These are phyloP conservation scores for Aspergillus tanneri DNA, from an alignment of 2,329 filamentous ascomycete species.

Conservation along the genomic window DNA sequence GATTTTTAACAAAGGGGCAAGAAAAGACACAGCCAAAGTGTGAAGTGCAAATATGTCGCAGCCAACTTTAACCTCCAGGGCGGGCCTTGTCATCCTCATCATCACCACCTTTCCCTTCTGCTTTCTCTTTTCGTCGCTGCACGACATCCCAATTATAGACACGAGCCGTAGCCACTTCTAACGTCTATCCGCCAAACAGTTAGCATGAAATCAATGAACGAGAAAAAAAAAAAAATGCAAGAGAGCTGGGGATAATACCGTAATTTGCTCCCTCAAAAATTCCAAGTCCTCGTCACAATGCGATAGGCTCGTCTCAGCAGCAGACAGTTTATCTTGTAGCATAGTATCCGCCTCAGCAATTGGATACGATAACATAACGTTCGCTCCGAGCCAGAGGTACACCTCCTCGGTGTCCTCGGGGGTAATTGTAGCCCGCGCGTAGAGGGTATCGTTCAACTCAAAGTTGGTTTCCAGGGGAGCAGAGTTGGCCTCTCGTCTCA, in stretches of 20 bases:
- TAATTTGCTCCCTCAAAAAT: constrained; percentile 94
- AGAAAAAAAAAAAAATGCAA: background rate
- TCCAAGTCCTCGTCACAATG: constrained; percentile 96
- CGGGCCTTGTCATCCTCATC: constrained; percentile 41
- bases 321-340: constrained; percentile 71
- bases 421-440: constrained; percentile 79
- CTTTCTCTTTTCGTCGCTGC: constrained; percentile 88
- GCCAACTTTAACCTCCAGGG: constrained; percentile 1
- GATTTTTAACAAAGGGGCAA: background rate
- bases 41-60: background rate
- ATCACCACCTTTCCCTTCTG: constrained; percentile 47
- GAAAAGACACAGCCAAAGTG: constrained; percentile 1
- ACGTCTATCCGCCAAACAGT: constrained; percentile 60
- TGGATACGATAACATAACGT: constrained; percentile 96
- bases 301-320: constrained; percentile 74
- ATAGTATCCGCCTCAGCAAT: constrained; percentile 81
- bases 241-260: constrained; percentile 69
- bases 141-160: constrained; percentile 99
- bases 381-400: constrained; percentile 96
- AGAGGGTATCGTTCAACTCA: constrained; percentile 94
- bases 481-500: constrained; percentile 63
- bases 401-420: constrained; percentile 75
- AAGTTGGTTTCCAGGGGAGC: constrained; percentile 79
- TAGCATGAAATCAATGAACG: constrained; percentile 1
- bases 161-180: constrained; percentile 92